Percentiles rank a stretch among this genome's conserved stretches.
These are phyloP conservation scores for Suillus lakei DNA, from an alignment of 768 basidiomycete genomes.

Conservation along the genomic window DNA sequence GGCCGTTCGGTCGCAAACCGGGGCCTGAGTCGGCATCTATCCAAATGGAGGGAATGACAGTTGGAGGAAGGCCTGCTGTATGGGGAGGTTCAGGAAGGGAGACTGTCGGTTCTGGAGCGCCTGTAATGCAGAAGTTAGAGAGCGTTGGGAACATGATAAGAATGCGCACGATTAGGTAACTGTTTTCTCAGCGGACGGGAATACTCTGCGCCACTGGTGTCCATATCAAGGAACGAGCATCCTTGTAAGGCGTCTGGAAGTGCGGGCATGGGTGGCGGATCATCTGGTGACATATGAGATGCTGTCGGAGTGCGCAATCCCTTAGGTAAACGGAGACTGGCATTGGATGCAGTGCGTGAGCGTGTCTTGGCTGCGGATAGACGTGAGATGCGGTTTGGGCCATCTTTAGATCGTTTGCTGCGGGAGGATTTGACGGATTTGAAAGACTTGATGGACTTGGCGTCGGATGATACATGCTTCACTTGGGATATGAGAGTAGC, in stretches of 20 bases:
- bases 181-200: slow-evolving; percentile 27
- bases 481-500: slow-evolving; percentile 35
- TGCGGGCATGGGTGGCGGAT: slow-evolving; percentile 35
- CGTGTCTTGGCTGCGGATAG: slow-evolving; percentile 70
- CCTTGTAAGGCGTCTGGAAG: slow-evolving; percentile 23
- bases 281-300: slow-evolving; percentile 37
- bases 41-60: slow-evolving; percentile 54
- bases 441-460: slow-evolving; percentile 29
- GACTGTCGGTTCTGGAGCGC: slow-evolving; percentile 17
- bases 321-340: slow-evolving; percentile 65
- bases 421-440: slow-evolving; percentile 24
- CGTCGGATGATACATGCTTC: slow-evolving; percentile 19
- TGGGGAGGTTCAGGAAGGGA: slow-evolving; percentile 23
- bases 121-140: slow-evolving; percentile 14
- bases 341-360: slow-evolving; percentile 65
- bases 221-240: slow-evolving; percentile 42
- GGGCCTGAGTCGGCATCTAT: slow-evolving; percentile 43
- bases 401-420: slow-evolving; percentile 31
- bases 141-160: neutral
- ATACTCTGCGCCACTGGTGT: slow-evolving; percentile 35
- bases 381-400: slow-evolving; percentile 41
- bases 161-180: slow-evolving; percentile 20
- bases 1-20: slow-evolving; percentile 14
- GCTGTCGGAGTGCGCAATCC: slow-evolving; percentile 35
- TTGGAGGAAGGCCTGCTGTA: slow-evolving; percentile 21